Base-by-base conservation (phyloP, 169 alveolate species). In the Nephromyces sp. region DNA sequence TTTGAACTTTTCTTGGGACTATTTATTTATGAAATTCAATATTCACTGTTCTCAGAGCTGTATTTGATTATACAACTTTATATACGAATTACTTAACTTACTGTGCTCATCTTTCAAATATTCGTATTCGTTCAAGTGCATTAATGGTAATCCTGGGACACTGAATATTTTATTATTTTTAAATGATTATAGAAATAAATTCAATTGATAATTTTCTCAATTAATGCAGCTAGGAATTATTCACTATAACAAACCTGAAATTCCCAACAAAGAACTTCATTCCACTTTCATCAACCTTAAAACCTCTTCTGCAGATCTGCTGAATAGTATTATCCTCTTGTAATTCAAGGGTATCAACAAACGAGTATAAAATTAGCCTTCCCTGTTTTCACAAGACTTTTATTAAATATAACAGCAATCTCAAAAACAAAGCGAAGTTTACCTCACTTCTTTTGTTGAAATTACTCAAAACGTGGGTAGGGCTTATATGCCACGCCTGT, bases 241-340 rank as follows among this genome's bases (percentile, higher is more conserved):
- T 30, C 6, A 53, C 8, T 1, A 1, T 32, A 28, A 29, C 85
- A 22, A 30, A 89, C 93, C 89, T 83, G 72, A 91, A 83, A 76
- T 91, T 91, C 5, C 96, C 96, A 28, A 90, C 77, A 25, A 91
- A 82, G 52, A 91, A 81, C 57, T 87, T 81, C 86, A 91, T 81
- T 0, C 96, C 96, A 53, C 74, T 74, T 15, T 85, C 70, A 15
- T 89, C 87, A 31, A 91, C 80, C 51, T 84, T 85, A 65, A 91
- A 83, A 25, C 96, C 95, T 21, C 96, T 72, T 15, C 92, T 73
- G 66, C 91, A 88, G 24, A 90, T 87, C 71, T 91, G 91, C 64
- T 90, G 96, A 32, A 88, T 83, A 4, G 92, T 78, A 72, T 91
- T 91, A 35, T 85, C 87, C 52, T 79, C 81, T 70, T 91, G 95